Evolutionary conservation across 768 basidiomycete genomes (phyloP).

Genomic region (Chlorophyllum brunneum): DNA sequence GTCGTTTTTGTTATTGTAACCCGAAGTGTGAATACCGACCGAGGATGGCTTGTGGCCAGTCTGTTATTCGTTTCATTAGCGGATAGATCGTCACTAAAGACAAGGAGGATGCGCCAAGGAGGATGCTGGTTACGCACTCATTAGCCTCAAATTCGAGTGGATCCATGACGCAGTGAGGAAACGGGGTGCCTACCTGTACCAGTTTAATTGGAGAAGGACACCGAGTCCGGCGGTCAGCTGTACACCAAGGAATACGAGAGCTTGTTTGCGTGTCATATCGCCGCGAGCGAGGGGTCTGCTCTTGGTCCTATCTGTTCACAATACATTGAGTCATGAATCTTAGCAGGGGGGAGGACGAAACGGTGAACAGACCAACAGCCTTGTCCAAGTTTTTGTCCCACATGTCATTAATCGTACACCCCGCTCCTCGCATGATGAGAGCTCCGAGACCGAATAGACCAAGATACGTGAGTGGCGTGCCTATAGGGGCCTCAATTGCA

Average conservation of each 20-base stretch:
- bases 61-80: constrained; percentile 93
- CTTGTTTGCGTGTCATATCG: constrained; percentile 71
- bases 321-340: not conserved
- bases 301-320: constrained; percentile 72
- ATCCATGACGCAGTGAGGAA: not conserved
- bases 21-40: constrained; percentile 43
- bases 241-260: constrained; percentile 73
- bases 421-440: constrained; percentile 94
- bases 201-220: constrained; percentile 87
- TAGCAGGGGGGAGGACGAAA: not conserved
- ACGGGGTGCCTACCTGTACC: constrained; percentile 73
- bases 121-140: constrained; percentile 58
- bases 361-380: constrained; percentile 66
- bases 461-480: constrained; percentile 70
- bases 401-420: constrained; percentile 98
- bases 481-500: constrained; percentile 61
- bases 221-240: constrained; percentile 83
- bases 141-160: not conserved
- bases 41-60: constrained; percentile 96
- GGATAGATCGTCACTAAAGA: constrained; percentile 88
- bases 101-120: constrained; percentile 88
- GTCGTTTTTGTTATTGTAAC: not conserved
- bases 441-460: constrained; percentile 87
- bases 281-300: constrained; percentile 84
- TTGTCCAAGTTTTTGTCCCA: constrained; percentile 94